These are phyloP conservation scores for Secale cereale DNA, from an alignment of 176 grass and related monocot species.

Conservation along the genomic window DNA sequence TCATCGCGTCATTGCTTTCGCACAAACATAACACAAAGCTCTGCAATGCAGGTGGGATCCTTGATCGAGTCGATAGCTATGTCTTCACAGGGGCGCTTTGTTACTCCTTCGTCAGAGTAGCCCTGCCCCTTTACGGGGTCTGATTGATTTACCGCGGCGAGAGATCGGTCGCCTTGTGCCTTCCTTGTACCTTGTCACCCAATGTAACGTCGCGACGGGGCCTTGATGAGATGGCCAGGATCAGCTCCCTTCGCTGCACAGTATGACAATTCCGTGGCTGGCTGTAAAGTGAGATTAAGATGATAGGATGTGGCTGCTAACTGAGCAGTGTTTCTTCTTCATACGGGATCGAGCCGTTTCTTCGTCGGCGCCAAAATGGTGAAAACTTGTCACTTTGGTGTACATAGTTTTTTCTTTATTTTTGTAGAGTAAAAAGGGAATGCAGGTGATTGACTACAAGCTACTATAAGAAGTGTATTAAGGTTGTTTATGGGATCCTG, in stretches of 20 bases:
- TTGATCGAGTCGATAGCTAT: slow-evolving; percentile 96
- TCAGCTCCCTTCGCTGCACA: not conserved
- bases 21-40: slow-evolving; percentile 19
- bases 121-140: slow-evolving; percentile 63
- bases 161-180: not conserved
- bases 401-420: slow-evolving; percentile 24
- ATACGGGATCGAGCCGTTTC: not conserved
- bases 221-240: not conserved
- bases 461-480: not conserved
- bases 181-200: not conserved
- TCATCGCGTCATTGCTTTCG: not conserved
- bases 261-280: not conserved
- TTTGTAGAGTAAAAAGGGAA: slow-evolving; percentile 27
- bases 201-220: not conserved
- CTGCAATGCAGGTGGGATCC: slow-evolving; percentile 78
- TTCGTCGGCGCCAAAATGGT: not conserved
- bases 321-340: not conserved
- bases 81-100: slow-evolving; percentile 95
- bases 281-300: not conserved
- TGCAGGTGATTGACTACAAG: not conserved
- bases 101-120: slow-evolving; percentile 93
- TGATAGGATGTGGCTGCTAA: slow-evolving; percentile 8
- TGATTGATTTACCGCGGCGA: slow-evolving; percentile 46
- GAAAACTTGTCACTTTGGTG: slow-evolving; percentile 14
- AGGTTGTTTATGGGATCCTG: not conserved